Percentiles rank a stretch among this genome's conserved stretches.
phyloP scores from a whole-genome alignment of 768 basidiomycete species.

The Gyrodon lividus region DNA sequence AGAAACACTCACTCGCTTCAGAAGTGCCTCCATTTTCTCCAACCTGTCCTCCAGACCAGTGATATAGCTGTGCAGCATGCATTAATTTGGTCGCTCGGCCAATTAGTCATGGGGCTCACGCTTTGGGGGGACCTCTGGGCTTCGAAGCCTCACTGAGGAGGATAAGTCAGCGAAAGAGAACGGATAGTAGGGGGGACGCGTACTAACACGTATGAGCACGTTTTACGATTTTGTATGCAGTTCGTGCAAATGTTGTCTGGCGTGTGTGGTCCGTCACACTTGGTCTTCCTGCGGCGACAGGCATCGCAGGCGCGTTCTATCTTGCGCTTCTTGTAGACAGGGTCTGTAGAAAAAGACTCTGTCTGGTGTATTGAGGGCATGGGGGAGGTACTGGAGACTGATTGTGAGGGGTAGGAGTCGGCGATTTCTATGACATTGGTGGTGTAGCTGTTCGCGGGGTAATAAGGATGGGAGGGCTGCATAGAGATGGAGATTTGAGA shows the following conservation, averaged over 20 bases:
- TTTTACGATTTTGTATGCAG: conserved; percentile 48
- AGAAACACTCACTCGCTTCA: conserved; percentile 45
- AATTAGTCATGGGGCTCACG: conserved; percentile 39
- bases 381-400: conserved; percentile 5
- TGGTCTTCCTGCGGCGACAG: conserved; percentile 57
- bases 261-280: conserved; percentile 59
- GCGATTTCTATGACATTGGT: conserved; percentile 30
- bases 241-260: conserved; percentile 54
- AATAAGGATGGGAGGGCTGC: conserved; percentile 17
- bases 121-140: conserved; percentile 67
- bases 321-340: conserved; percentile 42
- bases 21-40: conserved; percentile 53
- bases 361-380: conserved; percentile 12
- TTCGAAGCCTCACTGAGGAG: conserved; percentile 55
- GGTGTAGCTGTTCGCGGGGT: conserved; percentile 9
- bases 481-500: conserved; percentile 7
- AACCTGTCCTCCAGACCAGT: conserved; percentile 57
- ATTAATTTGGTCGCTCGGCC: background rate
- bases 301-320: conserved; percentile 59
- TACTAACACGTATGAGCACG: conserved; percentile 61
- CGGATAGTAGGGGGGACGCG: background rate
- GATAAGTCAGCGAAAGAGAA: conserved; percentile 1
- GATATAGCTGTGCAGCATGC: conserved; percentile 44
- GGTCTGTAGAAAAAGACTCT: conserved; percentile 5
- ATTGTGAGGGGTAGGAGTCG: conserved; percentile 7